Conservation (phyloP, 1,284 basidiomycete genomes). For the Cryptococcus sp. region DNA sequence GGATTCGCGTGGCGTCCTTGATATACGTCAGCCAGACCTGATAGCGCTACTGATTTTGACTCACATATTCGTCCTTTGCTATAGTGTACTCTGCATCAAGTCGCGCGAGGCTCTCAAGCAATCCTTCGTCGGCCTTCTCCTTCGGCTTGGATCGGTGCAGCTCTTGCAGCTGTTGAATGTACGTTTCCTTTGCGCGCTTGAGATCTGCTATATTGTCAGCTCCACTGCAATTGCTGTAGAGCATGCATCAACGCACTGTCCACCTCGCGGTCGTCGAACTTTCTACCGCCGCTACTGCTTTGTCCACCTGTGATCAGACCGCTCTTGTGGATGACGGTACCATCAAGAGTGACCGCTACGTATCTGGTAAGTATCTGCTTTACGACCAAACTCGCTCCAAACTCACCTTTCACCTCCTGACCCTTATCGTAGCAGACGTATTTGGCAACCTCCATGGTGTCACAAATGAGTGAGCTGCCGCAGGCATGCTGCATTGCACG, state of each 20-base stretch:
- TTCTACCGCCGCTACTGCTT: slow-evolving; percentile 69
- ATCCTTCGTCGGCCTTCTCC: slow-evolving; percentile 75
- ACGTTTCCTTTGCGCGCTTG: slow-evolving; percentile 69
- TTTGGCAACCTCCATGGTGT: slow-evolving; percentile 87
- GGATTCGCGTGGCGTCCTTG: slow-evolving; percentile 35
- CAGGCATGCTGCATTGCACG: slow-evolving; percentile 95
- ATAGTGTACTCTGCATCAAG: slow-evolving; percentile 73
- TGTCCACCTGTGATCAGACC: slow-evolving; percentile 95
- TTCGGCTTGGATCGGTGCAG: slow-evolving; percentile 78
- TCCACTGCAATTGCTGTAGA: neutral
- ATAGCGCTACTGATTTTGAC: slow-evolving; percentile 27
- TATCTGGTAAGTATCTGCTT: neutral
- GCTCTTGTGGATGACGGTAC: slow-evolving; percentile 95
- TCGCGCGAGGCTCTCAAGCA: slow-evolving; percentile 73
- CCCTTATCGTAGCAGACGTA: slow-evolving; percentile 90
- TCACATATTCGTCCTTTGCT: slow-evolving; percentile 78
- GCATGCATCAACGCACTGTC: slow-evolving; percentile 61
- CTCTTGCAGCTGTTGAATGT: slow-evolving; percentile 77
- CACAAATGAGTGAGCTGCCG: slow-evolving; percentile 91
- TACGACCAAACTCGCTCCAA: neutral
- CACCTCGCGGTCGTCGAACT: slow-evolving; percentile 92
- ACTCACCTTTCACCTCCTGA: slow-evolving; percentile 90
- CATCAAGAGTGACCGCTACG: slow-evolving; percentile 91
- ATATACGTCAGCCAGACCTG: neutral
- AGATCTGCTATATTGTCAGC: slow-evolving; percentile 59